Base-by-base conservation (phyloP, 257 asterid species). In the Leptodermis oblonga region DNA sequence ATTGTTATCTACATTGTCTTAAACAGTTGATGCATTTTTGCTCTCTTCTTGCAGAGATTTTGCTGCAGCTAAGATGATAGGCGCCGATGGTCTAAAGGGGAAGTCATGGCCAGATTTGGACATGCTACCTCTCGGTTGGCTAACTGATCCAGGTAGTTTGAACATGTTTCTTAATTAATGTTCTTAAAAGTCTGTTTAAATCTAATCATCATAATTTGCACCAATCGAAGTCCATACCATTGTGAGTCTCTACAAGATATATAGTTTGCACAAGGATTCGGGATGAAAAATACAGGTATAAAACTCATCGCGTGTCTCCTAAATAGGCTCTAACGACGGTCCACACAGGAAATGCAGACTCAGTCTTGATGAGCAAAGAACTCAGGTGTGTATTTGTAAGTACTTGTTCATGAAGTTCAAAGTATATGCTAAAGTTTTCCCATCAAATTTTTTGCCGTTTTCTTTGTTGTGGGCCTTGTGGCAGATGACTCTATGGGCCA, bases 101-200 rank as follows among this genome's bases (percentile, higher is more conserved):
- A 94, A 81, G 68, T 94, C 97, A 15, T 94, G 99, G 99, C 99
- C 97, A 0, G 99, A 94, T 87, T 87, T 87, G 55, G 99, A 94
- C 80, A 94, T 91, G 97, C 90, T 94, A 67, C 99, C 99, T 5
- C 74, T 94, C 22, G 99, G 99, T 59, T 89, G 95, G 97, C 95
- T 94, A 72, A 82, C 97, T 28, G 81, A 82, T 80, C 78, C 82
- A 82, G 95, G 95, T 93, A 65, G 36, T 1, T 45, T 30, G 1
- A 4, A 42, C 46, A 28, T 31, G 23, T 14, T 48, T 37, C 31
- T 62, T 31, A 7, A 43, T 60, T 20, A 12, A 43, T 56, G 49
- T 30, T 46, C 42, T n/a, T 18, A 13, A 17, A 6, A 22, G 26
- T 17, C 41, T 22, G 22, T 34, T 10, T 66, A 31, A 18, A 13